These are phyloP conservation scores for Elsinoe necatrix DNA, from an alignment of 2,329 filamentous ascomycete species.

Conservation along the genomic window DNA sequence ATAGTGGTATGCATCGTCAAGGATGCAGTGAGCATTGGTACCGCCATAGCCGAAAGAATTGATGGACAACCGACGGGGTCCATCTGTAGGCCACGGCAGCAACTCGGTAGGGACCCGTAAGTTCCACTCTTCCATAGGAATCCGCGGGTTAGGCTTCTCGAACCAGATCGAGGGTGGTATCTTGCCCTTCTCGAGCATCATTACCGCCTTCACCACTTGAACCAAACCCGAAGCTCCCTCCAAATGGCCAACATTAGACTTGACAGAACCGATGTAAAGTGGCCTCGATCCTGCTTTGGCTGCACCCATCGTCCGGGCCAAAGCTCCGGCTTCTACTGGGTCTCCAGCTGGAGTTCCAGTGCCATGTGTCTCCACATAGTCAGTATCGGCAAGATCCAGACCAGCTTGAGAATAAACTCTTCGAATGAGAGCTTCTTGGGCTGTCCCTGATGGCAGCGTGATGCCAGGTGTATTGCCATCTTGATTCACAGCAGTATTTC, in stretches of 20 bases:
- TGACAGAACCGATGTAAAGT: slow-evolving; percentile 23
- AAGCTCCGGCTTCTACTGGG: slow-evolving; percentile 23
- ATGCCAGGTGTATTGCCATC: slow-evolving; percentile 36
- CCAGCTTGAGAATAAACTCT: slow-evolving; percentile 31
- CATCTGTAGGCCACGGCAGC: slow-evolving; percentile 26
- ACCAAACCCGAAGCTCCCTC: slow-evolving; percentile 22
- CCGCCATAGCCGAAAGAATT: slow-evolving; percentile 26
- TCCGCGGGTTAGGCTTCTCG: slow-evolving; percentile 20
- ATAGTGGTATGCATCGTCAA: slow-evolving; percentile 18
- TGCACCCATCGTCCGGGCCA: slow-evolving; percentile 14
- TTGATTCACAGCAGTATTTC: slow-evolving; percentile 30
- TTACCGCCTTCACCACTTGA: slow-evolving; percentile 23
- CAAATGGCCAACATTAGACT: slow-evolving; percentile 24
- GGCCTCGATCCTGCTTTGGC: background rate
- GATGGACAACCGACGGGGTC: slow-evolving; percentile 15
- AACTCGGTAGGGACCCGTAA: slow-evolving; percentile 19
- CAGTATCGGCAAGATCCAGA: slow-evolving; percentile 22
- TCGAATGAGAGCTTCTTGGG: slow-evolving; percentile 32
- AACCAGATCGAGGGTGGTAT: slow-evolving; percentile 26
- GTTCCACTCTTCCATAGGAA: slow-evolving; percentile 24
- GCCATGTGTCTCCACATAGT: slow-evolving; percentile 23
- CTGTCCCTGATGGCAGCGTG: slow-evolving; percentile 31
- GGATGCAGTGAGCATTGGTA: slow-evolving; percentile 25
- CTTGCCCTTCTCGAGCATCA: slow-evolving; percentile 23
- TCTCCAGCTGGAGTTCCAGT: slow-evolving; percentile 25